These are phyloP conservation scores for Globisporangium apiculatum DNA, from an alignment of 352 stramenopile genomes.

Conservation along the genomic window DNA sequence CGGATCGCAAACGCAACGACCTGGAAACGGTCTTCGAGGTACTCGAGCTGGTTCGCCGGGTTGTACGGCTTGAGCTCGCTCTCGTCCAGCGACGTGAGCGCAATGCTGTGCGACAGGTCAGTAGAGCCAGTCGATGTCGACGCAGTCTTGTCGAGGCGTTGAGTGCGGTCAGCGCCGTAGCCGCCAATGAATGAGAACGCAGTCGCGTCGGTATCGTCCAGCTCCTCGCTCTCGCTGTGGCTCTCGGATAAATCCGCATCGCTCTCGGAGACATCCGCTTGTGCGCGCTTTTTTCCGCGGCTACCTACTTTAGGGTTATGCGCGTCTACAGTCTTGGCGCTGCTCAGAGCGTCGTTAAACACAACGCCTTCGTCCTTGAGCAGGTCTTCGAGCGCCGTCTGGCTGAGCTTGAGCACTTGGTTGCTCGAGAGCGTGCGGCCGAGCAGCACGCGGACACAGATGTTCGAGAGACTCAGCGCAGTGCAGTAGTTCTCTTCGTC, in stretches of 20 bases:
- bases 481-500: slow-evolving; percentile 80
- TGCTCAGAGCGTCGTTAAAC: slow-evolving; percentile 31
- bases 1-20: slow-evolving; percentile 84
- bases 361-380: slow-evolving; percentile 64
- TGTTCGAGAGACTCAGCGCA: slow-evolving; percentile 70
- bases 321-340: no score
- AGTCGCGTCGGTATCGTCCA: slow-evolving; percentile 26
- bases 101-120: slow-evolving; percentile 18
- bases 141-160: slow-evolving; percentile 15
- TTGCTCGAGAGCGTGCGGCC: slow-evolving; percentile 70
- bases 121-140: slow-evolving; percentile 3
- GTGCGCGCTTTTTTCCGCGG: not conserved
- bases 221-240: slow-evolving; percentile 15
- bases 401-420: slow-evolving; percentile 80
- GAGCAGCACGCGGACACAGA: slow-evolving; percentile 73
- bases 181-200: slow-evolving; percentile 71
- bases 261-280: slow-evolving; percentile 21
- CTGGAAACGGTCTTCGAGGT: slow-evolving; percentile 85
- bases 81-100: slow-evolving; percentile 30
- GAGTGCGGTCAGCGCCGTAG: slow-evolving; percentile 26
- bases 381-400: slow-evolving; percentile 75
- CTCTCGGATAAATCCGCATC: slow-evolving; percentile 10
- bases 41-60: slow-evolving; percentile 79
- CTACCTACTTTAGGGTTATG: not conserved
- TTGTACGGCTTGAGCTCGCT: slow-evolving; percentile 79